phyloP scores from a whole-genome alignment of 805 yeast genomes.

The Cyberlindnera samutprakarnensis region DNA sequence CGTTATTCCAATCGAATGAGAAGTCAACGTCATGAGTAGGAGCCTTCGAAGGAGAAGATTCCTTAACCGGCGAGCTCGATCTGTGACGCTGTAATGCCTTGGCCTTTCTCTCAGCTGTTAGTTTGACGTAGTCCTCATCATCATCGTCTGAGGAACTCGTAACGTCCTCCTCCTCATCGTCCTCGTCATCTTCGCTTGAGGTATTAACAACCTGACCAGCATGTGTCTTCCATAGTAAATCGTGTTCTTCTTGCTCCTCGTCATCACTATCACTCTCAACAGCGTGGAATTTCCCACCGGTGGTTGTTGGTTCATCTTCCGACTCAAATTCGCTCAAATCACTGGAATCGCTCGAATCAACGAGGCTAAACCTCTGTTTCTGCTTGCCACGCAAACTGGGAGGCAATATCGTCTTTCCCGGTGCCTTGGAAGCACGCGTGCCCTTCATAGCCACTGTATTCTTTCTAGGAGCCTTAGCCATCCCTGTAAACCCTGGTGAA shows the following conservation, averaged over 20 bases:
- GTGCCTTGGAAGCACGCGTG: conserved; percentile 22
- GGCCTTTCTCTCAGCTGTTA: conserved; percentile 62
- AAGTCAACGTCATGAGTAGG: conserved; percentile 29
- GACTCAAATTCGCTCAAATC: conserved; percentile 32
- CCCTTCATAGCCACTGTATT: conserved; percentile 15
- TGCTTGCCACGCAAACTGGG: conserved; percentile 9
- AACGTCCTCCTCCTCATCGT: conserved; percentile 30
- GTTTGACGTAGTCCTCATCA: conserved; percentile 62
- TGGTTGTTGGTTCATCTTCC: conserved; percentile 19
- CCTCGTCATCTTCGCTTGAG: conserved; percentile 26
- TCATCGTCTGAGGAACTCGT: conserved; percentile 56
- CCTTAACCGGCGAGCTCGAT: conserved; percentile 25
- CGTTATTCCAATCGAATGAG: conserved; percentile 34
- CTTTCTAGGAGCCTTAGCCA: conserved; percentile 18
- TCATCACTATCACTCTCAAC: conserved; percentile 26
- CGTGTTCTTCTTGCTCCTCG: conserved; percentile 20
- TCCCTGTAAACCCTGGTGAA: no score
- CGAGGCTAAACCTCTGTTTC: conserved; percentile 34
- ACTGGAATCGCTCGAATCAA: conserved; percentile 36
- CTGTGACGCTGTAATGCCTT: conserved; percentile 42
- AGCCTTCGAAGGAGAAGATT: conserved; percentile 11
- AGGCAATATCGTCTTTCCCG: conserved; percentile 22
- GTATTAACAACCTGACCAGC: conserved; percentile 23
- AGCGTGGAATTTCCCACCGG: conserved; percentile 21
- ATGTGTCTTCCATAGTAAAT: conserved; percentile 22